phyloP scores from a whole-genome alignment of 306 rosid genomes.

The Inga laurina region DNA sequence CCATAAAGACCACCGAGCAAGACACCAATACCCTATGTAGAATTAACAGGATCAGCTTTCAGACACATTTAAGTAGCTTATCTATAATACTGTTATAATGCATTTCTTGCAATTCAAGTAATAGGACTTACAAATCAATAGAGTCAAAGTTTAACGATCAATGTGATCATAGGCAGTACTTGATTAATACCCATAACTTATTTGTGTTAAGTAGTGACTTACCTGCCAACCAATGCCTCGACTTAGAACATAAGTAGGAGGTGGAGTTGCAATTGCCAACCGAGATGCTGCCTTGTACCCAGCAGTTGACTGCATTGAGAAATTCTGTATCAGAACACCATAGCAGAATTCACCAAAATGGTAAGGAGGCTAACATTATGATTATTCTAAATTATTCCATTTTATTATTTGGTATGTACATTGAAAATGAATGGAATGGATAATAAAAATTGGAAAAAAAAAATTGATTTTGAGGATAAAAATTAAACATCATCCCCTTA shows the following conservation, averaged over 20 bases:
- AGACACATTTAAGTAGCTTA: neutral
- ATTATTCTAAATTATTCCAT: no score
- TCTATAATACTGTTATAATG: neutral
- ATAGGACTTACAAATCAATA: no score
- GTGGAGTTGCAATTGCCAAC: slow-evolving; percentile 95
- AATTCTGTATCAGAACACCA: neutral
- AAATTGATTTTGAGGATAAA: no score
- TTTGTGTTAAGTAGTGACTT: no score
- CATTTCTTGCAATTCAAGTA: neutral
- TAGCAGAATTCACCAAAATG: slow-evolving; percentile 1
- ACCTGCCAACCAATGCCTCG: slow-evolving; percentile 88
- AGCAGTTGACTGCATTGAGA: slow-evolving; percentile 74
- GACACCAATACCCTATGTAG: slow-evolving; percentile 77
- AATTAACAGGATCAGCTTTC: neutral
- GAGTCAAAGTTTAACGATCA: no score
- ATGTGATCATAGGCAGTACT: no score
- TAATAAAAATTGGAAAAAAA: neutral
- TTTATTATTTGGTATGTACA: no score
- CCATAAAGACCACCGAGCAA: slow-evolving; percentile 90
- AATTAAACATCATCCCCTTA: no score
- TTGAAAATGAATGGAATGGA: no score
- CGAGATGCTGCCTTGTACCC: slow-evolving; percentile 95
- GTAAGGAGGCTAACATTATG: no score
- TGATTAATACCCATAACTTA: no score
- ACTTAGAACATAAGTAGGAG: slow-evolving; percentile 94